Conservation (phyloP, 352 stramenopile genomes). For the Phytophthora fragariae region DNA sequence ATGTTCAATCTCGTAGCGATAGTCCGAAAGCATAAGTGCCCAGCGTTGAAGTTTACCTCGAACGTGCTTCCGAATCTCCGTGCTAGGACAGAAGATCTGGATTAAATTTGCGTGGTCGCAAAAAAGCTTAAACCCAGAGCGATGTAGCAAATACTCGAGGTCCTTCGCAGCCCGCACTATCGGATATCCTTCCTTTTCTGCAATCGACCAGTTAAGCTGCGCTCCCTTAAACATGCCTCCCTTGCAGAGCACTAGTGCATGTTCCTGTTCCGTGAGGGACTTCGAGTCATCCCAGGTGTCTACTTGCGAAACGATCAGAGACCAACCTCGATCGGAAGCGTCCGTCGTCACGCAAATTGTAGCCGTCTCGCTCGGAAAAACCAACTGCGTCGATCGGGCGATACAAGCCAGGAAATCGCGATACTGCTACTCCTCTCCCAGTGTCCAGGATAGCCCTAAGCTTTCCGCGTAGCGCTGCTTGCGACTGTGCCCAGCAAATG, state of each 20-base stretch:
- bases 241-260: not conserved
- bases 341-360: not conserved
- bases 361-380: not conserved
- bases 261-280: not conserved
- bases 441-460: not conserved
- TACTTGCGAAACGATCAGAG: not conserved
- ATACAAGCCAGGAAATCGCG: not conserved
- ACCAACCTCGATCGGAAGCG: not conserved
- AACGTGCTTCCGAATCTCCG: not conserved
- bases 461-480: not conserved
- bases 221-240: not conserved
- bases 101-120: not conserved
- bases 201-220: not conserved
- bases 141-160: not conserved
- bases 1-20: too few relatives aligned
- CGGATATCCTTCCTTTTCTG: not conserved
- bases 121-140: not conserved
- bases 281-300: not conserved
- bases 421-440: not conserved
- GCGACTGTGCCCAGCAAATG: not conserved
- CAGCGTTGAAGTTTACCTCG: not conserved
- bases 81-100: not conserved
- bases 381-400: not conserved
- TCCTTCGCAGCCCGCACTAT: not conserved
- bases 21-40: too few relatives aligned